Evolutionary conservation across 1,284 basidiomycete genomes (phyloP).

Genomic region (Pholiota adiposa): DNA sequence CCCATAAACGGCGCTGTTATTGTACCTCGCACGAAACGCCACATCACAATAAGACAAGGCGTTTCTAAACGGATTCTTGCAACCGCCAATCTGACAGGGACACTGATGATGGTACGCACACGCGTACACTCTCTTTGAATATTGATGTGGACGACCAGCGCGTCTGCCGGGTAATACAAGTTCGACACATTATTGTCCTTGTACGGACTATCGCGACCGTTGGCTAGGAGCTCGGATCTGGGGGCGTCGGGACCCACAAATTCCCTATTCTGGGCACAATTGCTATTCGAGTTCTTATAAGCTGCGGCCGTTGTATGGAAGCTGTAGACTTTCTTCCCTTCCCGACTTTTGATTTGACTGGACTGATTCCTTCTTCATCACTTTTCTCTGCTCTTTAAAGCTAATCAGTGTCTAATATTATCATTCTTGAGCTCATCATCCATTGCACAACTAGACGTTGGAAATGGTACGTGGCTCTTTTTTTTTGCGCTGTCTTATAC

Average conservation of each 20-base stretch:
- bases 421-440: neutral
- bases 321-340: neutral
- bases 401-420: neutral
- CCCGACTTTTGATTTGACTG: neutral
- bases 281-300: neutral
- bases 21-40: neutral
- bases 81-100: neutral
- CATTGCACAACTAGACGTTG: neutral
- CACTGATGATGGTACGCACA: neutral
- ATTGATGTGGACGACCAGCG: neutral
- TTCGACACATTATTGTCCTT: neutral
- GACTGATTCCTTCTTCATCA: no score
- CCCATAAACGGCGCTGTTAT: neutral
- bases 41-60: neutral
- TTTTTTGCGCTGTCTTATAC: neutral
- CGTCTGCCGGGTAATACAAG: neutral
- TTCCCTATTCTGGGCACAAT: neutral
- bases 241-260: neutral
- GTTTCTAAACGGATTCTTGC: neutral
- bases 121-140: neutral
- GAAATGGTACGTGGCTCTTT: neutral
- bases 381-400: neutral
- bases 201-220: neutral
- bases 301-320: neutral
- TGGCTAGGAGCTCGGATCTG: neutral